These are phyloP conservation scores for maize (Zea mays) DNA, from an alignment of 176 grass and related monocot genomes.

Conservation along the genomic window DNA sequence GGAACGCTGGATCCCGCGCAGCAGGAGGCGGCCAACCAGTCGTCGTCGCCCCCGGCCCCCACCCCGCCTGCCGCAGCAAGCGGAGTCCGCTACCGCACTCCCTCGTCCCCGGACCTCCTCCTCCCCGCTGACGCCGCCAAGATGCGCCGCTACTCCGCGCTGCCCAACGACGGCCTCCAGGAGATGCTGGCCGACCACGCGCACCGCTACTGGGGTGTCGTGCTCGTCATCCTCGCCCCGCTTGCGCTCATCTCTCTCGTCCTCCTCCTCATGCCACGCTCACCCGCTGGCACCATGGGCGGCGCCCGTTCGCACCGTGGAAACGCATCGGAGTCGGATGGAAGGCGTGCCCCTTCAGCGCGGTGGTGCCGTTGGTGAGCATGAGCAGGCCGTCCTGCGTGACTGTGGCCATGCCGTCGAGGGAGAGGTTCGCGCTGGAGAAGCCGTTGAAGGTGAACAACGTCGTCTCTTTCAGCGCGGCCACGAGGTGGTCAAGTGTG, in stretches of 20 bases:
- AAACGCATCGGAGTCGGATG: conserved; percentile 30
- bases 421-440: conserved; percentile 33
- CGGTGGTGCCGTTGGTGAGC: conserved; percentile 40
- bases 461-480: conserved; percentile 18
- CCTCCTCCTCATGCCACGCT: too few species aligned
- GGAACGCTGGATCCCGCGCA: too few species aligned
- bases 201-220: conserved; percentile 68
- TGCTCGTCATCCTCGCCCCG: too few species aligned
- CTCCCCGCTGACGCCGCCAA: conserved; percentile 30
- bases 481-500: neutral
- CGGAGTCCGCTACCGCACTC: conserved; percentile 73
- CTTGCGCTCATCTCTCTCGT: too few species aligned
- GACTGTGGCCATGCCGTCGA: conserved; percentile 39
- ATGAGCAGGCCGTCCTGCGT: conserved; percentile 37
- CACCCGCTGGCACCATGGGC: too few species aligned
- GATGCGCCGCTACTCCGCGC: conserved; percentile 65
- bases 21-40: too few species aligned
- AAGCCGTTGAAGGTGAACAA: conserved; percentile 57
- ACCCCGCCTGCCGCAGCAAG: conserved; percentile 16
- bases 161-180: conserved; percentile 35
- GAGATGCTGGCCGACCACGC: conserved; percentile 57
- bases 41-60: too few species aligned
- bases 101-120: conserved; percentile 61
- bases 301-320: too few species aligned
- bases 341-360: conserved; percentile 49